Evolutionary conservation across 78 protist species (phyloP).

Genomic region (Planoprotostelium fungivorum): DNA sequence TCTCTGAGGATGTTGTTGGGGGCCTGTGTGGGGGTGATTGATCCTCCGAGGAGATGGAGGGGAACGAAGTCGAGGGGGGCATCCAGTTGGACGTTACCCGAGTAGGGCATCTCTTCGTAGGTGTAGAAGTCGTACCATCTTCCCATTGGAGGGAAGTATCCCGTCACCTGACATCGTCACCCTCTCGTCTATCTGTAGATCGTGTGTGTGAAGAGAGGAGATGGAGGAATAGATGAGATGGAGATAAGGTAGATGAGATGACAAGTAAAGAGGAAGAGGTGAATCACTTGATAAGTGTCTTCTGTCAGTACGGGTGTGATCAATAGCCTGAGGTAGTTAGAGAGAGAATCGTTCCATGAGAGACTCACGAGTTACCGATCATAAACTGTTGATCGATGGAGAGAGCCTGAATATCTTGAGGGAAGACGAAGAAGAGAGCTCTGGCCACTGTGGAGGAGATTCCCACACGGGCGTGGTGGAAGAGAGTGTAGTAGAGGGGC

Average conservation of each 20-base stretch:
- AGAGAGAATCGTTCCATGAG: background rate
- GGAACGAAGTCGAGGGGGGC: conserved; percentile 39
- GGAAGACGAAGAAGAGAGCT: conserved; percentile 66
- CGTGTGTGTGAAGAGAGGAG: too few relatives aligned
- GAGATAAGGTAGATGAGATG: too few relatives aligned
- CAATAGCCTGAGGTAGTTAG: conserved; percentile 11
- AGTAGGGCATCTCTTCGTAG: background rate
- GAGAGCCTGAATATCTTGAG: conserved; percentile 25
- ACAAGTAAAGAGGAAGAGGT: too few relatives aligned
- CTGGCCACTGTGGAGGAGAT: conserved; percentile 43
- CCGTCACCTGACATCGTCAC: background rate
- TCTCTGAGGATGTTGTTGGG: background rate
- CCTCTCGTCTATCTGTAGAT: background rate
- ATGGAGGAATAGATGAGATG: too few relatives aligned
- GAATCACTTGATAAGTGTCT: conserved; percentile 37
- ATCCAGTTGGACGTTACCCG: conserved; percentile 1
- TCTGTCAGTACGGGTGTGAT: conserved; percentile 67
- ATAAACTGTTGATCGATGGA: conserved; percentile 67
- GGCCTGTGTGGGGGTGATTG: conserved; percentile 32
- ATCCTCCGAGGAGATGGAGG: conserved; percentile 46
- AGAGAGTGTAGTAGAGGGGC: conserved; percentile 60
- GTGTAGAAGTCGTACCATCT: conserved; percentile 60
- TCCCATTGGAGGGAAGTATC: conserved; percentile 33
- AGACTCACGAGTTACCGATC: conserved; percentile 34
- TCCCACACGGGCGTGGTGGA: conserved; percentile 4